Conservation (phyloP, 1,284 basidiomycete genomes). For the Mycena sp. region DNA sequence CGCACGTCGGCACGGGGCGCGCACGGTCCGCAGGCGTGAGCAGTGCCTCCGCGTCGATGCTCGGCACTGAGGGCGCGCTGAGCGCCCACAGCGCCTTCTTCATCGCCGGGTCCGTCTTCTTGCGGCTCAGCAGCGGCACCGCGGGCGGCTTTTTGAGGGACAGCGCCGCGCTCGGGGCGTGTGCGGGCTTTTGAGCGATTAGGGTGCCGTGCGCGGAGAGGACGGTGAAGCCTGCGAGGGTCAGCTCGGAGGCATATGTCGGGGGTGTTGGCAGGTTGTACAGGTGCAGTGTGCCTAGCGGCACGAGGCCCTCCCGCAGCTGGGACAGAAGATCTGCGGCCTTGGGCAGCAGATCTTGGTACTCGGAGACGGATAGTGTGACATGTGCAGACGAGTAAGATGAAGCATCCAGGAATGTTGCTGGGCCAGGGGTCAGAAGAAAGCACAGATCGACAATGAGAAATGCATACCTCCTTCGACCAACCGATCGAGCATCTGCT, state of each 20-base stretch:
- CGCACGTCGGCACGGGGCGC: slow-evolving; percentile 74
- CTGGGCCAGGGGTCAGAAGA: slow-evolving; percentile 51
- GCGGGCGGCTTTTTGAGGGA: slow-evolving; percentile 47
- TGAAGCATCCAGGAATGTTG: slow-evolving; percentile 62
- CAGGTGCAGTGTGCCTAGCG: slow-evolving; percentile 74
- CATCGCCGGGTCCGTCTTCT: slow-evolving; percentile 68
- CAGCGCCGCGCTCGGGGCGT: slow-evolving; percentile 46
- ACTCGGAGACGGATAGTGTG: slow-evolving; percentile 68
- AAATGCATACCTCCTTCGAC: slow-evolving; percentile 70
- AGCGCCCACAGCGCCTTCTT: slow-evolving; percentile 87
- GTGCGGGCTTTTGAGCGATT: slow-evolving; percentile 73
- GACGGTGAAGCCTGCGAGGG: slow-evolving; percentile 68
- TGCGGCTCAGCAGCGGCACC: slow-evolving; percentile 59
- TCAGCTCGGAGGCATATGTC: slow-evolving; percentile 64
- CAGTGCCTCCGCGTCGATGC: slow-evolving; percentile 82
- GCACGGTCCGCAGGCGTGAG: slow-evolving; percentile 78
- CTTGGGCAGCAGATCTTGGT: slow-evolving; percentile 61
- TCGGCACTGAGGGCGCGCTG: slow-evolving; percentile 63
- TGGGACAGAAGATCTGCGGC: slow-evolving; percentile 66
- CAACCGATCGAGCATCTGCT: slow-evolving; percentile 79
- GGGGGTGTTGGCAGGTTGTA: slow-evolving; percentile 60
- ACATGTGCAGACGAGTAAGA: slow-evolving; percentile 74
- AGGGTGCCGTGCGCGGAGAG: slow-evolving; percentile 52
- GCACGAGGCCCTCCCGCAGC: slow-evolving; percentile 63
- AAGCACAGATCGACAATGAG: slow-evolving; percentile 14